These are phyloP conservation scores for Mikania micrantha DNA, from an alignment of 129 eudicot genomes.

Conservation along the genomic window DNA sequence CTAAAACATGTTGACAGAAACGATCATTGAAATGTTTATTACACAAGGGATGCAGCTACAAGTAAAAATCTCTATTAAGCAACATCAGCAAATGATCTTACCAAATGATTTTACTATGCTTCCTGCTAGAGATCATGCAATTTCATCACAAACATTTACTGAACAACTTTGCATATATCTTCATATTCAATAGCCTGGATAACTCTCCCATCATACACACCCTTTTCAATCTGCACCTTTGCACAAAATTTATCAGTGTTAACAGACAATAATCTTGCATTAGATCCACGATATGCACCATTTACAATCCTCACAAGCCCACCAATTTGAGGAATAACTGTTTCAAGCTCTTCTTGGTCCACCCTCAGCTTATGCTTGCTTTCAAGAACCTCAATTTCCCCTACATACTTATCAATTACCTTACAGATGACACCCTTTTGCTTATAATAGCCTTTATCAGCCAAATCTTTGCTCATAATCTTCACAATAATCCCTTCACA, in stretches of 20 bases:
- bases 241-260: constrained; percentile 70
- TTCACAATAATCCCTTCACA: constrained; percentile 82
- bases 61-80: neutral
- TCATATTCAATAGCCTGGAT: constrained; percentile 77
- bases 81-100: constrained; percentile 11
- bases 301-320: constrained; percentile 84
- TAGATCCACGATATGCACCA: constrained; percentile 87
- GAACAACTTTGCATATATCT: constrained; percentile 78
- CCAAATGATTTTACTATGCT: constrained; percentile 1
- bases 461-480: constrained; percentile 80
- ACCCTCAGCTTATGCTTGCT: constrained; percentile 79
- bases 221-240: constrained; percentile 92
- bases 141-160: constrained; percentile 25
- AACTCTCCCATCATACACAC: constrained; percentile 85
- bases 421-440: constrained; percentile 77
- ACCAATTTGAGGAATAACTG: constrained; percentile 81
- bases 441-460: constrained; percentile 83
- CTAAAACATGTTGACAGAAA: neutral
- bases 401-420: constrained; percentile 81
- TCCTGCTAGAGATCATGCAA: neutral
- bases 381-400: constrained; percentile 91
- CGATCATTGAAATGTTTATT: neutral
- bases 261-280: constrained; percentile 56
- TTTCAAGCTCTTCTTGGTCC: constrained; percentile 93
- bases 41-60: neutral